Evolutionary conservation across 257 asterid species (phyloP), one percentile per base, ranked within the genome.

Genomic region (Solanum stenotomum): DNA sequence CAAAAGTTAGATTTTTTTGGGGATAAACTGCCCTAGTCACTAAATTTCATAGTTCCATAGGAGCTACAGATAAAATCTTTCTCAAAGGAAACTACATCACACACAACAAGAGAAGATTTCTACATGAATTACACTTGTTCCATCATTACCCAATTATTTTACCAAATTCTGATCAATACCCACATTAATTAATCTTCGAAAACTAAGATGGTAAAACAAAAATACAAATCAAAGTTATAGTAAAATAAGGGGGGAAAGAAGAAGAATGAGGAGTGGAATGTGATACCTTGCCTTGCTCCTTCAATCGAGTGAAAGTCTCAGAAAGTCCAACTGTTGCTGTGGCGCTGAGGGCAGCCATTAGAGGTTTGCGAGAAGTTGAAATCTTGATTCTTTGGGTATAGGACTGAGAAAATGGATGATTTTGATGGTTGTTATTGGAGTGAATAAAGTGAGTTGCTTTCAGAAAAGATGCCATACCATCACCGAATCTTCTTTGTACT

Each of bases 271-370:
- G 16, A n/a, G 10, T 0, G 42, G 83, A 86, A 72, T 18, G 87
- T 46, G 91, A 34, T 91, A 96, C 99, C 87, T 94, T 94, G 83
- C 98, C 97, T 76, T 92, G 92, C 85, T 91, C 84, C 86, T 89
- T 96, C 88, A 96, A 89, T 20, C 87, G 93, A 59, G 94, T 88
- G 89, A 96, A 93, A 84, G 99, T 96, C 85, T 95, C 93, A 29
- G 98, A 90, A 63, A 96, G 90, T 13, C 97, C 96, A 44, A 87
- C 88, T 3, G 95, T 87, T 14, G 95, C 89, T 29, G 87, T 88
- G 16, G 94, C 59, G 77, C 78, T 72, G 93, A 93, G 90, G 23
- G 94, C 31, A 74, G 98, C 98, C 95, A 91, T 95, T 68, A 89
- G 86, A 85, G 95, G 91, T 85, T 75, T 81, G 14, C 6, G 37